Conservation (phyloP, 768 basidiomycete species). For the Amanita thiersii region DNA sequence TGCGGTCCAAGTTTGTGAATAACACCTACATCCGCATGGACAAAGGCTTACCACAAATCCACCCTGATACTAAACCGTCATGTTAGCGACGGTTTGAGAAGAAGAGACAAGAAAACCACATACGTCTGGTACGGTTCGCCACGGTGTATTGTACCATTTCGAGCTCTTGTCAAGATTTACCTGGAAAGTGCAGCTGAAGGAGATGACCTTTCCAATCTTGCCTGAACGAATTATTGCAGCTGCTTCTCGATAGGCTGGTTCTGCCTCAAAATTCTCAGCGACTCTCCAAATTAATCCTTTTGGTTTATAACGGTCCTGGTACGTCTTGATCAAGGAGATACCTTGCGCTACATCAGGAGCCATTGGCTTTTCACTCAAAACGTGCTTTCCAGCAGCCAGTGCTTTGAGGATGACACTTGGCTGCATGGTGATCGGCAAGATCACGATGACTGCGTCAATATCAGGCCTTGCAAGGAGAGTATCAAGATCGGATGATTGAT, state of each 20-base stretch:
- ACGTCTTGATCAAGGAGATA: constrained; percentile 54
- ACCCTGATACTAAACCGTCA: constrained; percentile 52
- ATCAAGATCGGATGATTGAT: constrained; percentile 38
- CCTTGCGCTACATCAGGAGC: constrained; percentile 63
- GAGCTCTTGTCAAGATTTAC: constrained; percentile 50
- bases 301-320: constrained; percentile 54
- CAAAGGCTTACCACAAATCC: constrained; percentile 80
- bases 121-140: constrained; percentile 79
- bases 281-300: constrained; percentile 74
- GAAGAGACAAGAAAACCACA: constrained; percentile 18
- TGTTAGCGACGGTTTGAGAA: constrained; percentile 4
- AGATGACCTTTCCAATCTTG: constrained; percentile 64
- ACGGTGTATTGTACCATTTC: constrained; percentile 77
- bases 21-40: constrained; percentile 7
- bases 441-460: constrained; percentile 66
- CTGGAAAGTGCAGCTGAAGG: constrained; percentile 51
- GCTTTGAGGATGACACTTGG: constrained; percentile 58
- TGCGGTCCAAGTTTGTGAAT: constrained; percentile 17
- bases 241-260: constrained; percentile 46
- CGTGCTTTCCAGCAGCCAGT: constrained; percentile 75
- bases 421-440: constrained; percentile 70
- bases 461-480: constrained; percentile 60
- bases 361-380: constrained; percentile 84
- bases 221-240: constrained; percentile 43
- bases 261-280: constrained; percentile 71